Conservation (phyloP, 2,329 filamentous ascomycete genomes). For the Penicillium sp. region DNA sequence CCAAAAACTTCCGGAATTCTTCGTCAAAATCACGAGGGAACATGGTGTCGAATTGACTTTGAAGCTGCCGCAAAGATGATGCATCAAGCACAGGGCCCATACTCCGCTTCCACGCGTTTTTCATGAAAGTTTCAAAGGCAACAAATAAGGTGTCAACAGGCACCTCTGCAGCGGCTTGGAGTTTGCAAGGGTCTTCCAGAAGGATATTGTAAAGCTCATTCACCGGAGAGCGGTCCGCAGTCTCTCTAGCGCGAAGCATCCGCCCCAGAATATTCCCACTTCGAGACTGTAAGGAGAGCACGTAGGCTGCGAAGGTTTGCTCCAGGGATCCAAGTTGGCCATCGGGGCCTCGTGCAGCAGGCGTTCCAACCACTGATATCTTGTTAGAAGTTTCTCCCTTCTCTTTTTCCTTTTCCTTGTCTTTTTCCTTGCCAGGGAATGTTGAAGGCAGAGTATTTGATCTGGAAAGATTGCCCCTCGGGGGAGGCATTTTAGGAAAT, state of each 20-base stretch:
- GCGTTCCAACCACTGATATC: constrained; percentile 56
- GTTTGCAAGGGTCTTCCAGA: constrained; percentile 77
- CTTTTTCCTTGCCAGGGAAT: constrained; percentile 49
- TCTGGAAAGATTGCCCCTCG: constrained; percentile 40
- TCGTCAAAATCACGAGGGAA: constrained; percentile 54
- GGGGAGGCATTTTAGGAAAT: constrained; percentile 46
- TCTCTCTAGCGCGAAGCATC: constrained; percentile 67
- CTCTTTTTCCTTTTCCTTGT: constrained; percentile 38
- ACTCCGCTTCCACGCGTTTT: constrained; percentile 81
- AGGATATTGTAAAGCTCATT: constrained; percentile 90
- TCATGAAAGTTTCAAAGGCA: constrained; percentile 90
- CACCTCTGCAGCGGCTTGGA: constrained; percentile 72
- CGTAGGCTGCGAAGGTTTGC: constrained; percentile 80
- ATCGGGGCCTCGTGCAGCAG: constrained; percentile 52
- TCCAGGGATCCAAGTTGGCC: constrained; percentile 74
- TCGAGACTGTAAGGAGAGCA: constrained; percentile 76
- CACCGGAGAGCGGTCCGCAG: constrained; percentile 74
- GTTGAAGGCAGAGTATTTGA: constrained; percentile 45
- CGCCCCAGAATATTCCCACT: constrained; percentile 85
- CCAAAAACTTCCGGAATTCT: constrained; percentile 55
- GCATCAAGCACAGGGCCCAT: constrained; percentile 82
- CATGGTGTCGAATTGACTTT: constrained; percentile 50
- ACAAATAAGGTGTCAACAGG: constrained; percentile 83
- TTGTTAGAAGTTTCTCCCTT: constrained; percentile 34
- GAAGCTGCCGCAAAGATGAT: constrained; percentile 71